Evolutionary conservation across 164 flowering plant genomes (phyloP).

Genomic region (Stephania cephalantha): DNA sequence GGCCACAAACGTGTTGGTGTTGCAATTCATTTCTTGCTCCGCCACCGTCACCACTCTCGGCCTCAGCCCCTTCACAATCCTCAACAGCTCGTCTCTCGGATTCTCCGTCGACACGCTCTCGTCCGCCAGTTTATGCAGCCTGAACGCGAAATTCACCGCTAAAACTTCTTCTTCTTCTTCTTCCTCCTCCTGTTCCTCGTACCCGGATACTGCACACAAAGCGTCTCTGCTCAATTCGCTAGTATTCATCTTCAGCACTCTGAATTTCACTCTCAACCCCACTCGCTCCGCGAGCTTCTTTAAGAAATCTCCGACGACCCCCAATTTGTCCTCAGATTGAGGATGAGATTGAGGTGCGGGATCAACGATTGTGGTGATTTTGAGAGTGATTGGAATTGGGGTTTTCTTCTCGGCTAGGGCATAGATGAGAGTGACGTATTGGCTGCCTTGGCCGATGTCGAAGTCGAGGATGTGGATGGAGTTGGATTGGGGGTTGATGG

Average conservation of each 20-base stretch:
- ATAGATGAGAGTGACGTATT: conserved; percentile 56
- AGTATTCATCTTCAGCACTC: conserved; percentile 19
- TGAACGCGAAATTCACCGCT: conserved; percentile 76
- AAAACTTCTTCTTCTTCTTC: conserved; percentile 33
- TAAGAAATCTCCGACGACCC: conserved; percentile 37
- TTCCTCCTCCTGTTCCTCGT: too few relatives aligned
- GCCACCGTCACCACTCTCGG: conserved; percentile 65
- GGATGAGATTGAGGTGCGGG: conserved; percentile 7
- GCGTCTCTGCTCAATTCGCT: conserved; percentile 43
- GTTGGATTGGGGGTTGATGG: conserved; percentile 21
- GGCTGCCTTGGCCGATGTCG: conserved; percentile 57
- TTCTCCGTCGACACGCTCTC: conserved; percentile 92
- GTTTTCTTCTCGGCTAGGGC: conserved; percentile 30
- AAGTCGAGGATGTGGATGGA: conserved; percentile 43
- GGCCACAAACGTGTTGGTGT: conserved; percentile 64
- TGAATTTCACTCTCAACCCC: conserved; percentile 39
- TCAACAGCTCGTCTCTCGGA: conserved; percentile 71
- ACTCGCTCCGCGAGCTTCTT: conserved; percentile 32
- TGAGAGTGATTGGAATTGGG: conserved; percentile 25
- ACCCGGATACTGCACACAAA: conserved; percentile 14
- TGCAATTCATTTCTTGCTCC: conserved; percentile 80
- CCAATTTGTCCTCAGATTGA: conserved; percentile 22
- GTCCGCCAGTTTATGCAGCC: conserved; percentile 56
- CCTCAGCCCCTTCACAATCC: conserved; percentile 53
- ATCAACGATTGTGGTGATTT: conserved; percentile 49